Conservation (phyloP, 225 moss, liverwort and hornwort species). For the Bryoerythrophyllum caledonicum region DNA sequence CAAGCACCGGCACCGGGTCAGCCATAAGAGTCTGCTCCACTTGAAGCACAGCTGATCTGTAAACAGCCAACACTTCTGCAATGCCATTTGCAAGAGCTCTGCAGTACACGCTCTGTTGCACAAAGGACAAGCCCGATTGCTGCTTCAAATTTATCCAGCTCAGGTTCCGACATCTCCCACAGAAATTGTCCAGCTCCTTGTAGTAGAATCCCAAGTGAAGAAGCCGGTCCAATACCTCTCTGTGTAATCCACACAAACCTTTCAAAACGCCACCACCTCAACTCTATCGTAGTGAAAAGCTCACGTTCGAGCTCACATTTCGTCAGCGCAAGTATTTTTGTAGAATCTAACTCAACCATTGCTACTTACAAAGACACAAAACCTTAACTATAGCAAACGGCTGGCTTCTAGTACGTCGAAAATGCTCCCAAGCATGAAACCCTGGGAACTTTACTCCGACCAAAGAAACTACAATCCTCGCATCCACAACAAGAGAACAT, state of each 20-base stretch:
- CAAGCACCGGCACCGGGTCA: constrained; percentile 94
- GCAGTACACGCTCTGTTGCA: constrained; percentile 81
- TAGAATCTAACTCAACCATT: neutral
- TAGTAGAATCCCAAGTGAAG: constrained; percentile 92
- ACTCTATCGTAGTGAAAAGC: constrained; percentile 1
- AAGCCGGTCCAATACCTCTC: constrained; percentile 76
- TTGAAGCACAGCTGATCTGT: constrained; percentile 90
- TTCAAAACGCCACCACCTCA: constrained; percentile 10
- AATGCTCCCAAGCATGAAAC: neutral
- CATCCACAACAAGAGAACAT: neutral
- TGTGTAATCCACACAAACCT: constrained; percentile 27
- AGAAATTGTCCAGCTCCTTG: constrained; percentile 86
- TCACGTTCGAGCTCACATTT: neutral
- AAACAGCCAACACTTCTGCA: constrained; percentile 88
- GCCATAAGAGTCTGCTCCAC: constrained; percentile 89
- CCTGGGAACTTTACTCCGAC: neutral
- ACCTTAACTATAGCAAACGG: neutral
- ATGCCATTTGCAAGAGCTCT: constrained; percentile 96
- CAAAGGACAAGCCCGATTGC: constrained; percentile 46
- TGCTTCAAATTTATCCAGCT: constrained; percentile 84
- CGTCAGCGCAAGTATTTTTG: neutral
- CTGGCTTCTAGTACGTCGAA: neutral
- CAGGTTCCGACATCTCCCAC: constrained; percentile 79
- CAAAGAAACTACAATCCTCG: neutral
- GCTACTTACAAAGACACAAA: neutral